A percentile compares a stretch with the other conserved stretches of the same genome.
Evolutionary conservation across 148 eudicot genomes (phyloP).

Genomic region (Vaccinium macrocarpon): DNA sequence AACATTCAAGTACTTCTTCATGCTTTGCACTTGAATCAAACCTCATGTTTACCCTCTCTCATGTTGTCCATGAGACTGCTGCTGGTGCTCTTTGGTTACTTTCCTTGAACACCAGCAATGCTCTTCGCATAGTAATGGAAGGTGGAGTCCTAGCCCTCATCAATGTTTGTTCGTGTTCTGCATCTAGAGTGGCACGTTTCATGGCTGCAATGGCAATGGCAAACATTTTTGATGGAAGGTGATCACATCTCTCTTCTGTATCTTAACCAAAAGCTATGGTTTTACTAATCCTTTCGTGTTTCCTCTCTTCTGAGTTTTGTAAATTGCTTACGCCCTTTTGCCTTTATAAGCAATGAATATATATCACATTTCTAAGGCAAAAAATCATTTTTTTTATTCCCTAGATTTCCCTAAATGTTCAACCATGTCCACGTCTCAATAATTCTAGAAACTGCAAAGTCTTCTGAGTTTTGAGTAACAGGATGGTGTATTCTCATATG

Average conservation of each 20-base stretch:
- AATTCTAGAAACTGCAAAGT: not conserved
- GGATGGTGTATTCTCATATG: not conserved
- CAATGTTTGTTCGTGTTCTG: constrained; percentile 72
- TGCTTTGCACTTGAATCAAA: not conserved
- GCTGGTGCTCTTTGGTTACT: constrained; percentile 99
- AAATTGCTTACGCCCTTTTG: not conserved
- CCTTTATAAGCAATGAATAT: not conserved
- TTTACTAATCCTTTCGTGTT: not conserved
- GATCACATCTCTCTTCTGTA: not conserved
- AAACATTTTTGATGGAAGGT: constrained; percentile 95
- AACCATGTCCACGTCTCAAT: not conserved
- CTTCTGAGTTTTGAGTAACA: constrained; percentile 2
- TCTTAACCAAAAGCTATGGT: not conserved
- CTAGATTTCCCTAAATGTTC: not conserved
- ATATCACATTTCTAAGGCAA: not conserved
- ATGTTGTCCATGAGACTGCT: constrained; percentile 97
- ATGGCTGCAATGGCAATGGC: constrained; percentile 93
- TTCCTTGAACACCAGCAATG: constrained; percentile 84
- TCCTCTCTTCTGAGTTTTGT: not conserved
- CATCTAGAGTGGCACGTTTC: constrained; percentile 91
- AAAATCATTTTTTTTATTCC: not conserved
- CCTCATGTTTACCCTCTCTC: constrained; percentile 20
- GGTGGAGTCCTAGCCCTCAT: constrained; percentile 85
- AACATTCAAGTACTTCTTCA: not conserved
- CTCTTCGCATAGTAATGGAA: constrained; percentile 83